phyloP scores from a whole-genome alignment of 2,329 filamentous ascomycete genomes.

The Arachnopeziza araneosa region DNA sequence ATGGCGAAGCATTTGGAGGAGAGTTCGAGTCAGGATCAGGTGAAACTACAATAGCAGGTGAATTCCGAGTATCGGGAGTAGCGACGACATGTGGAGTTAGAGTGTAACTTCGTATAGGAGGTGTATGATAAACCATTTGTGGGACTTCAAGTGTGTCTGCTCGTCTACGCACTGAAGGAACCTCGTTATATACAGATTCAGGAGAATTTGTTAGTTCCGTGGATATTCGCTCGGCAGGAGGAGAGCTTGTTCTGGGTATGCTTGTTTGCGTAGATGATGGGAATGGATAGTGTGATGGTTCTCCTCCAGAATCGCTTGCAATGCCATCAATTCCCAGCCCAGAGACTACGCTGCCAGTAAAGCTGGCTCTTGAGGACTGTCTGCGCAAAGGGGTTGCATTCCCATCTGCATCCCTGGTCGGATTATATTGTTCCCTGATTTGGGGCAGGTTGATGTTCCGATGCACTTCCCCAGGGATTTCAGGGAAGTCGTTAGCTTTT shows the following conservation, averaged over 20 bases:
- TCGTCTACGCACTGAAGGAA: conserved; percentile 2
- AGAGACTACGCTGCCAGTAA: conserved; percentile 35
- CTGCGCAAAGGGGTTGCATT: conserved; percentile 22
- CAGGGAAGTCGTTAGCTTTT: conserved; percentile 45
- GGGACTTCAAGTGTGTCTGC: conserved; percentile 32
- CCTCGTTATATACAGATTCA: not conserved
- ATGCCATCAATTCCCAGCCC: conserved; percentile 14
- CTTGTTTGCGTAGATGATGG: conserved; percentile 14
- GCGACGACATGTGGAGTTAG: not conserved
- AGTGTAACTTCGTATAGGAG: conserved; percentile 2
- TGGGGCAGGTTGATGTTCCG: conserved; percentile 38
- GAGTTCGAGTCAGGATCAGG: conserved; percentile 12
- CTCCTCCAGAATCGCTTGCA: not conserved
- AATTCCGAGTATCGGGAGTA: conserved; percentile 4
- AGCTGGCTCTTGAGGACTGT: conserved; percentile 31
- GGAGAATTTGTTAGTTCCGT: not conserved
- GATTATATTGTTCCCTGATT: conserved; percentile 38
- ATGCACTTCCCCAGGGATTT: conserved; percentile 47
- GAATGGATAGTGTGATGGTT: conserved; percentile 11
- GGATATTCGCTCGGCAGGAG: conserved; percentile 13
- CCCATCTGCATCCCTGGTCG: conserved; percentile 30
- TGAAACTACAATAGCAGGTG: conserved; percentile 21
- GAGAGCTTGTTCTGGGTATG: conserved; percentile 13
- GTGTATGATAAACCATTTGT: conserved; percentile 11
- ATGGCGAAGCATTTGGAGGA: not conserved